A percentile compares a stretch with the other conserved stretches of the same genome.
Evolutionary conservation across 2,329 filamentous ascomycete genomes (phyloP).

Genomic region (Aspergillus caelatus): DNA sequence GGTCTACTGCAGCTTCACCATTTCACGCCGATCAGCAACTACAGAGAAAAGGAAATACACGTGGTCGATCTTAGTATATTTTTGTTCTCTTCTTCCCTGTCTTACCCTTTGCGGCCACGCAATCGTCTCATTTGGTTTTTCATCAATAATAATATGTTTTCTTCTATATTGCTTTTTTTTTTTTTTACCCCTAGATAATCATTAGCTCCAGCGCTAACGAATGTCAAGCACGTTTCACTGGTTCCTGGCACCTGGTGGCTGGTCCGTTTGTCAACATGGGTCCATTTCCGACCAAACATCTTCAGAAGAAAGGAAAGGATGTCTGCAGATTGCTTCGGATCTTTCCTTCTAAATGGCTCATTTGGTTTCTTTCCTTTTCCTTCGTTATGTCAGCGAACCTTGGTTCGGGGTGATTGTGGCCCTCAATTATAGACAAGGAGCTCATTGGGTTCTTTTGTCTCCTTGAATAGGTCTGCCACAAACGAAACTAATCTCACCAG

Average conservation of each 20-base stretch:
- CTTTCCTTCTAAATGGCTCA: neutral
- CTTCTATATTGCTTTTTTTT: conserved; percentile 3
- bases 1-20: conserved; percentile 33
- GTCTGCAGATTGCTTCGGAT: neutral
- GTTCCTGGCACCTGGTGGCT: conserved; percentile 19
- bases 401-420: neutral
- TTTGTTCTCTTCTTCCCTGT: conserved; percentile 9
- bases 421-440: neutral
- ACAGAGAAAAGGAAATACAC: conserved; percentile 16
- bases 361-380: neutral
- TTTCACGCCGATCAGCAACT: neutral
- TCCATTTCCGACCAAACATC: conserved; percentile 15
- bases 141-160: neutral
- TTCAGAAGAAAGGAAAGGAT: conserved; percentile 4
- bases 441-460: conserved; percentile 4
- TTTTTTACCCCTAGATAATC: neutral
- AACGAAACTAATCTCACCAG: conserved; percentile 10
- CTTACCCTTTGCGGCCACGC: neutral
- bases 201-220: conserved; percentile 5
- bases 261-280: conserved; percentile 22
- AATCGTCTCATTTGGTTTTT: neutral
- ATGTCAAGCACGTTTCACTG: conserved; percentile 16
- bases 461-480: conserved; percentile 13
- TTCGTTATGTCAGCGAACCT: neutral
- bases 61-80: conserved; percentile 20